Evolutionary conservation across 2,329 filamentous ascomycete genomes (phyloP), one percentile per base, ranked within the genome.

Genomic region (Massarina eburnea): DNA sequence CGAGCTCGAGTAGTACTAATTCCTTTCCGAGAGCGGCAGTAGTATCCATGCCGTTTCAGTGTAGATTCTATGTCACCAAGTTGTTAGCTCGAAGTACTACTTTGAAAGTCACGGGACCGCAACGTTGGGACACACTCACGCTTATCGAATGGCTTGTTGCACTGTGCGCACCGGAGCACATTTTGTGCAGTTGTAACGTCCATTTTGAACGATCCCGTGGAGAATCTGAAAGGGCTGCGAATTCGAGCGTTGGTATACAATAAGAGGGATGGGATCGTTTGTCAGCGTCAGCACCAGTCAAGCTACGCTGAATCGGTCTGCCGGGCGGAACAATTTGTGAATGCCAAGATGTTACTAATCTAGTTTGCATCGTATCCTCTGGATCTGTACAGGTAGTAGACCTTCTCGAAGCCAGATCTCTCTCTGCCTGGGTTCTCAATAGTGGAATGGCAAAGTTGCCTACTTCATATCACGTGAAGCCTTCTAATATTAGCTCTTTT

Each of bases 11-110:
- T 45, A 17, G 49, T 49, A 35, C 15, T 49, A 33, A 57, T 55
- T 39, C 24, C 43, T 52, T 52, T 66, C 49, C 70, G 60, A 56
- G 71, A 72, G 17, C 72, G 71, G 52, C 73, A 76, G 33, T 75
- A 75, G 49, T 75, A 76, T 35, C 68, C 67, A 62, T 76, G 72
- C 58, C 73, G 70, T 53, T 73, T 75, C 46, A 74, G 48, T 8
- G 72, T 72, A 8, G 72, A 66, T 36, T 63, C 72, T 75, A 45
- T 50, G n/a, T 45, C 17, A 20, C 44, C 14, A 41, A 15, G 22
- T 7, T 46, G 38, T 57, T 48, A 61, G 49, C 51, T 45, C 22
- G 20, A 54, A 20, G 42, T 18, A 49, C 22, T 32, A 8, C 15
- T 34, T 9, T 19, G 27, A 34, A 19, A 33, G 24, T 14, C 19